Conservation (phyloP, 495 filamentous ascomycete species). For the Talaromyces trachyspermus region DNA sequence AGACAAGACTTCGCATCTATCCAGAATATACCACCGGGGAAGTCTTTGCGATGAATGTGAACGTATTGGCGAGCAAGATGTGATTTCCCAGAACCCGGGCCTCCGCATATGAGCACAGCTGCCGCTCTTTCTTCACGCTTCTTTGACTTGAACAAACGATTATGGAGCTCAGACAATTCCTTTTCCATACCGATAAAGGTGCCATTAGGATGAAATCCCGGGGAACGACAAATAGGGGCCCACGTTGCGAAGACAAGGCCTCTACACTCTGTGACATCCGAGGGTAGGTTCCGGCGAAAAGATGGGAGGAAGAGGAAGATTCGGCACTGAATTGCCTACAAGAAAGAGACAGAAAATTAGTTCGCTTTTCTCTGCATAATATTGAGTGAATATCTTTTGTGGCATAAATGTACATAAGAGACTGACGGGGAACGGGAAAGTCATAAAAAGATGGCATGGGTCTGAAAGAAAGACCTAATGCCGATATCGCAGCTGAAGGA, state of each 20-base stretch:
- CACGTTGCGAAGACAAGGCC: constrained; percentile 12
- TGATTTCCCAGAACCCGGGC: constrained; percentile 74
- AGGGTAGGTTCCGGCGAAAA: constrained; percentile 3
- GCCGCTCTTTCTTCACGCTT: constrained; percentile 55
- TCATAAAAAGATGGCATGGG: no score
- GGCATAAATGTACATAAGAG: not conserved
- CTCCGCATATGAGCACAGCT: constrained; percentile 62
- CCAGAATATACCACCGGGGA: constrained; percentile 75
- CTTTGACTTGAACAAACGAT: constrained; percentile 57
- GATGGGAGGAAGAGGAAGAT: not conserved
- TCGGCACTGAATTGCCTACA: constrained; percentile 7
- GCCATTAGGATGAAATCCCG: constrained; percentile 70
- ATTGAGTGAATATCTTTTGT: no score
- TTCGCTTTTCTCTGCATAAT: constrained; percentile 9
- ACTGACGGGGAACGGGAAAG: constrained; percentile 10
- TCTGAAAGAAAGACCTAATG: no score
- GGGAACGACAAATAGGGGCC: constrained; percentile 58
- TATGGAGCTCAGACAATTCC: constrained; percentile 60
- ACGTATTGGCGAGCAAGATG: constrained; percentile 80
- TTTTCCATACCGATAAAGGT: constrained; percentile 68
- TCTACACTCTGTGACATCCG: constrained; percentile 8
- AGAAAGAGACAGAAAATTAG: constrained; percentile 5
- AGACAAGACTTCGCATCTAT: constrained; percentile 59
- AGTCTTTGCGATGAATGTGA: constrained; percentile 57
- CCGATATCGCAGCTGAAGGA: no score